A percentile compares a stretch with the other conserved stretches of the same genome.
Evolutionary conservation across 352 stramenopile species (phyloP).

Genomic region (Thalassiosira hispida): DNA sequence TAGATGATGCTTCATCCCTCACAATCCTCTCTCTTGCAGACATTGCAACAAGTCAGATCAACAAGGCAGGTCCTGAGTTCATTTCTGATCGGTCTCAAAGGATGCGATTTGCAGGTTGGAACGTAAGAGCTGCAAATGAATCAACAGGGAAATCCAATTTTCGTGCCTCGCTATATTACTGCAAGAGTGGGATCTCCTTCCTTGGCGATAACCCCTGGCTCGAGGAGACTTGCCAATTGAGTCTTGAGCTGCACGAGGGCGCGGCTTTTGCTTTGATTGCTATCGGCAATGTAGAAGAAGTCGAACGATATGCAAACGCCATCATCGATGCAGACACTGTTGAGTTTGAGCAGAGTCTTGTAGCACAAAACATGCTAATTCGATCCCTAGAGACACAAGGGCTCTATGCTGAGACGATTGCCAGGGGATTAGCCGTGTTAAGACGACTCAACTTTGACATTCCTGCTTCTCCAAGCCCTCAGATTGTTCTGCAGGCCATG

Average conservation of each 20-base stretch:
- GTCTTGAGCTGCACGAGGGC: not conserved
- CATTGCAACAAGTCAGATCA: not conserved
- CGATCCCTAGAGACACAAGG: not conserved
- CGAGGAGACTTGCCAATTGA: not conserved
- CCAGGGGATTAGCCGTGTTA: not conserved
- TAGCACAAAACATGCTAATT: not conserved
- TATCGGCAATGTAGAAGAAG: not conserved
- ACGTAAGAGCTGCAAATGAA: not conserved
- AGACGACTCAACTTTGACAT: slow-evolving; percentile 2
- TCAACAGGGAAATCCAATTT: not conserved
- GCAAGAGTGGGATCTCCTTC: slow-evolving; percentile 4
- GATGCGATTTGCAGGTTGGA: slow-evolving; percentile 3
- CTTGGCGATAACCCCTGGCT: not conserved
- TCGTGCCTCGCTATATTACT: not conserved
- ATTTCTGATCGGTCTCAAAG: not conserved
- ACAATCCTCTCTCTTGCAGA: not conserved
- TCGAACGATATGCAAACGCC: not conserved
- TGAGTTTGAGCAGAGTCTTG: not conserved
- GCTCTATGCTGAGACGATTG: not conserved
- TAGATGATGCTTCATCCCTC: not conserved
- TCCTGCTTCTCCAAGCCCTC: not conserved
- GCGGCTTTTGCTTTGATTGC: not conserved
- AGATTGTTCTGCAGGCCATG: not conserved
- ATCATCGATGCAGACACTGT: not conserved
- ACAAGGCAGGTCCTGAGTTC: not conserved